These are phyloP conservation scores for Raffaelea ambrosiae DNA, from an alignment of 2,329 filamentous ascomycete genomes.

Conservation along the genomic window DNA sequence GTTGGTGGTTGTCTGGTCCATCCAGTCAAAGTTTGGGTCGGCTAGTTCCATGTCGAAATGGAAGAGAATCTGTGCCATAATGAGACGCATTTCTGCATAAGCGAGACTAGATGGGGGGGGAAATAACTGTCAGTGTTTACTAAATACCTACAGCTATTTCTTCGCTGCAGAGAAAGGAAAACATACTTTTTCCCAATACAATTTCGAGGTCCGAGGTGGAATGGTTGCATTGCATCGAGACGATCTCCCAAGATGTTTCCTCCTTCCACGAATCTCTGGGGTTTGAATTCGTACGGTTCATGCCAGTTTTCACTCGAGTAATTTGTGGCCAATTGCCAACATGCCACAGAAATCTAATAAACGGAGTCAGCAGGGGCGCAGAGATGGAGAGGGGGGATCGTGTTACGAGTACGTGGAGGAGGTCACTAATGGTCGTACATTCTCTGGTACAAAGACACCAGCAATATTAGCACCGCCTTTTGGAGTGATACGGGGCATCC, in stretches of 20 bases:
- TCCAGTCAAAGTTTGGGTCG: constrained; percentile 18
- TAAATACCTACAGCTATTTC: not conserved
- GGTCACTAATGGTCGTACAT: constrained; percentile 1
- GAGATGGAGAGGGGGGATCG: not conserved
- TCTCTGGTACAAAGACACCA: constrained; percentile 4
- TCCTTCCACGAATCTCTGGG: constrained; percentile 6
- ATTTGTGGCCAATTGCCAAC: constrained; percentile 9
- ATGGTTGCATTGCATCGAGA: constrained; percentile 9
- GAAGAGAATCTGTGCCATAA: constrained; percentile 24
- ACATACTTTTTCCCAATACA: constrained; percentile 11
- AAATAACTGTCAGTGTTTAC: too few species aligned
- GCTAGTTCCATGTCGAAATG: constrained; percentile 25
- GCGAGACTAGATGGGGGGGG: constrained; percentile 22
- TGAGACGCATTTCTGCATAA: constrained; percentile 27
- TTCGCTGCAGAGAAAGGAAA: not conserved
- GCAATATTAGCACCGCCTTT: constrained; percentile 2
- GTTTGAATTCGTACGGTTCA: constrained; percentile 8
- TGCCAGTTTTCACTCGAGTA: constrained; percentile 3
- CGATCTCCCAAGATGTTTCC: constrained; percentile 3
- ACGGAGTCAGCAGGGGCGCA: not conserved
- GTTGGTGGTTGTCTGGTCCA: constrained; percentile 19
- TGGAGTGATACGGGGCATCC: constrained; percentile 5
- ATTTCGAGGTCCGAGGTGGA: constrained; percentile 8
- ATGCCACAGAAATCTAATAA: constrained; percentile 7
- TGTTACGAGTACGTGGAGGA: too few species aligned